Evolutionary conservation across 495 filamentous ascomycete species (phyloP).

Genomic region (Aspergillus steynii): DNA sequence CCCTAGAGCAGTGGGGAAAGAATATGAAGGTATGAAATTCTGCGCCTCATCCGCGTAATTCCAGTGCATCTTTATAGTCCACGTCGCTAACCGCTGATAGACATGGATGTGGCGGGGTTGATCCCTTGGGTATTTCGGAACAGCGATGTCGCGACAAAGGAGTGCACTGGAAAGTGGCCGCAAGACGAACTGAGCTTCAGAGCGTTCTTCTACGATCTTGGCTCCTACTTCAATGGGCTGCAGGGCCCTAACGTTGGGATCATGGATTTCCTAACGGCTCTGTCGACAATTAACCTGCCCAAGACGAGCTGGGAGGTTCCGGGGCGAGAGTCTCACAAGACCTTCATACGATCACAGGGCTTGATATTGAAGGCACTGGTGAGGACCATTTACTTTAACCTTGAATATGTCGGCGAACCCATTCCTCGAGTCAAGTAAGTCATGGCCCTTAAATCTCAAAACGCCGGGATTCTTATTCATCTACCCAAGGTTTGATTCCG

Average conservation of each 20-base stretch:
- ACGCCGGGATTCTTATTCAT: neutral
- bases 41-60: neutral
- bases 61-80: neutral
- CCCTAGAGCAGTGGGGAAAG: neutral
- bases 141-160: neutral
- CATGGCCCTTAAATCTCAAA: neutral
- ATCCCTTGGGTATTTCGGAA: slow-evolving; percentile 9
- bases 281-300: slow-evolving; percentile 1
- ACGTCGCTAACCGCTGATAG: neutral
- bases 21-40: neutral
- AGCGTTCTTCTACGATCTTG: slow-evolving; percentile 3
- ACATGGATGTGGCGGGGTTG: neutral
- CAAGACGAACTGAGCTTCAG: slow-evolving; percentile 2
- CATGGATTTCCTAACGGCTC: neutral
- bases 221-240: neutral
- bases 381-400: slow-evolving; percentile 1
- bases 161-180: neutral
- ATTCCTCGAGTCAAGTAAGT: slow-evolving; percentile 2
- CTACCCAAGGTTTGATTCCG: neutral
- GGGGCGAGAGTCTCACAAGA: neutral
- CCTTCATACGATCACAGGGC: slow-evolving; percentile 6
- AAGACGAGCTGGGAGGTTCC: slow-evolving; percentile 4
- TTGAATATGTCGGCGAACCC: neutral
- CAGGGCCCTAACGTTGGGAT: neutral
- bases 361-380: slow-evolving; percentile 3